A percentile compares a stretch with the other conserved stretches of the same genome.
Evolutionary conservation across 1,284 basidiomycete genomes (phyloP).

Genomic region (Melampsora medusae): DNA sequence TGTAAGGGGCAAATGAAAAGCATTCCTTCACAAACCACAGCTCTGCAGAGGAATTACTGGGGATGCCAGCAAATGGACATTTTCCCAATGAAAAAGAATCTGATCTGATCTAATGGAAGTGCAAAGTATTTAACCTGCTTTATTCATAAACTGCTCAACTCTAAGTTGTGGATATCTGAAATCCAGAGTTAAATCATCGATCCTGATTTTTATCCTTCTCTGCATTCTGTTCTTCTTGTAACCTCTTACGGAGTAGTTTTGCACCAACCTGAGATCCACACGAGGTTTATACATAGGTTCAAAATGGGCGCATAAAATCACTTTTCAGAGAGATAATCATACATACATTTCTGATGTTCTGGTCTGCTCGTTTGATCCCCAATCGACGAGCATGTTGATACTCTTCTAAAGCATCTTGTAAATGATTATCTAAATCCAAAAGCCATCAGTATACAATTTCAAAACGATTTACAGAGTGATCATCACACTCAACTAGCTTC

Average conservation of each 20-base stretch:
- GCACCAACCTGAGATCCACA: conserved; percentile 22
- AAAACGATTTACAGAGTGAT: neutral
- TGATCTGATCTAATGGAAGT: too few species aligned
- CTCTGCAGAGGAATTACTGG: too few species aligned
- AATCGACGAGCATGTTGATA: conserved; percentile 32
- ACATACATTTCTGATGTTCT: conserved; percentile 42
- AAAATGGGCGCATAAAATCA: neutral
- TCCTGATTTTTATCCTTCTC: neutral
- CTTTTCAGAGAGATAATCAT: neutral
- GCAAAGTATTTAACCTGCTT: too few species aligned
- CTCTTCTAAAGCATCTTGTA: conserved; percentile 33
- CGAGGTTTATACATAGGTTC: neutral
- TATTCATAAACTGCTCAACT: too few species aligned
- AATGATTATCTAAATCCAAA: conserved; percentile 26
- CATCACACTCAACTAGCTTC: conserved; percentile 36
- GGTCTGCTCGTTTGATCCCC: conserved; percentile 31
- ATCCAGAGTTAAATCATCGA: too few species aligned
- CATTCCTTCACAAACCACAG: too few species aligned
- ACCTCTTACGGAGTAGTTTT: conserved; percentile 30
- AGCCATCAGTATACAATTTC: neutral
- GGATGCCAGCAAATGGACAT: too few species aligned
- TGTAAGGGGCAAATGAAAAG: too few species aligned
- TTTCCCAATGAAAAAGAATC: too few species aligned
- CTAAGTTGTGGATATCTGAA: too few species aligned
- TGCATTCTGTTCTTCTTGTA: conserved; percentile 29